Conservation (phyloP, 768 basidiomycete genomes). For the Tylopilus vinaceipallidus region DNA sequence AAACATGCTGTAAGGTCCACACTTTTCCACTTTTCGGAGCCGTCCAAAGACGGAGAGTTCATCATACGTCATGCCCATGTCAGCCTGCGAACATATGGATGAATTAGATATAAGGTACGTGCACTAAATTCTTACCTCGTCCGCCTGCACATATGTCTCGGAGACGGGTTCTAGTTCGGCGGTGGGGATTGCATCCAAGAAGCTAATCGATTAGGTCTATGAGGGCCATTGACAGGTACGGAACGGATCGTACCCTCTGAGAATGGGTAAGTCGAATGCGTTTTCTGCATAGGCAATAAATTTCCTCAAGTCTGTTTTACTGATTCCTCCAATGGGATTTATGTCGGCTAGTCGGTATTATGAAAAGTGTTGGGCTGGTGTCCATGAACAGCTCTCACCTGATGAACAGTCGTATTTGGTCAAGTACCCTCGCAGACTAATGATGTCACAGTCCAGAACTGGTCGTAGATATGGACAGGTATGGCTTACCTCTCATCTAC, state of each 20-base stretch:
- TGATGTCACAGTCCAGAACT: not conserved
- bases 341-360: conserved; percentile 67
- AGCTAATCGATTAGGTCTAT: conserved; percentile 45
- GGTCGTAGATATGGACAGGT: not conserved
- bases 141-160: conserved; percentile 90
- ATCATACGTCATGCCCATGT: conserved; percentile 99
- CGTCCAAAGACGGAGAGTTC: conserved; percentile 93
- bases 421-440: conserved; percentile 88
- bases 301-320: conserved; percentile 94
- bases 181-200: conserved; percentile 88
- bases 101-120: not conserved
- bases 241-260: conserved; percentile 56
- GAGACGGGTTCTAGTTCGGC: conserved; percentile 97
- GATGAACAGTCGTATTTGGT: conserved; percentile 98
- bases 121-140: conserved; percentile 60
- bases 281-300: conserved; percentile 85
- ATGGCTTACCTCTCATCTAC: conserved; percentile 88
- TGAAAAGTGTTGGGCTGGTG: not conserved
- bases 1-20: conserved; percentile 97
- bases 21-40: conserved; percentile 93
- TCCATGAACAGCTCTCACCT: conserved; percentile 39
- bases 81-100: conserved; percentile 51
- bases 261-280: conserved; percentile 81
- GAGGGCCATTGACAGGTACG: not conserved
- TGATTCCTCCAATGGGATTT: conserved; percentile 97